Conservation (phyloP, 2,329 filamentous ascomycete genomes). For the Apiospora malaysiana region DNA sequence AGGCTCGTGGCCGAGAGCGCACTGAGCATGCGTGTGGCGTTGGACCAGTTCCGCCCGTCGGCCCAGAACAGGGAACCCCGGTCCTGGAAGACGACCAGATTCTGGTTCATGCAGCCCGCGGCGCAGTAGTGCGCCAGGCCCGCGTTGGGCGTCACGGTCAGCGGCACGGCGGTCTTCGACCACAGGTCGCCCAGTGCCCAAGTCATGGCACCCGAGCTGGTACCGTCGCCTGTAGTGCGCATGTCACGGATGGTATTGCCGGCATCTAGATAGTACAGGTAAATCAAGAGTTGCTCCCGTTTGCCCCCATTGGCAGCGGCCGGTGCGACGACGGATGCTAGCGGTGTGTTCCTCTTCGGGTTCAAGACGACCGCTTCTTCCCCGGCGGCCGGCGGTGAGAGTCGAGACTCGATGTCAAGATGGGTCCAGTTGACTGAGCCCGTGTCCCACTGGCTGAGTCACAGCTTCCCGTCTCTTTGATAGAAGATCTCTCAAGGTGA, state of each 20-base stretch:
- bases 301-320: neutral
- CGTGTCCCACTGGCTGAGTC: neutral
- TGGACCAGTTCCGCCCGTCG: neutral
- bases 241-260: neutral
- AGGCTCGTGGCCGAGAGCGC: neutral
- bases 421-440: neutral
- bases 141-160: neutral
- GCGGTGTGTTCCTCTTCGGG: neutral
- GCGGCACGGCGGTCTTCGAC: neutral
- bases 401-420: neutral
- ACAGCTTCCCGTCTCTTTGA: neutral
- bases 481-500: neutral
- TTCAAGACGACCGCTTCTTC: neutral
- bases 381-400: neutral
- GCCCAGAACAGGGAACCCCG: neutral
- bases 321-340: neutral
- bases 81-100: neutral
- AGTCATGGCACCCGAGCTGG: neutral
- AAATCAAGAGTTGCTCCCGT: neutral
- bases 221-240: neutral
- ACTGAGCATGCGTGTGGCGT: neutral
- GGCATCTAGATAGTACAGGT: neutral
- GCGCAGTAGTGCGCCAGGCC: neutral
- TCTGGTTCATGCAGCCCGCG: neutral
- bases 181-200: neutral